Conservation (phyloP, 176 grass and related monocot species). For the Musa itinerans region DNA sequence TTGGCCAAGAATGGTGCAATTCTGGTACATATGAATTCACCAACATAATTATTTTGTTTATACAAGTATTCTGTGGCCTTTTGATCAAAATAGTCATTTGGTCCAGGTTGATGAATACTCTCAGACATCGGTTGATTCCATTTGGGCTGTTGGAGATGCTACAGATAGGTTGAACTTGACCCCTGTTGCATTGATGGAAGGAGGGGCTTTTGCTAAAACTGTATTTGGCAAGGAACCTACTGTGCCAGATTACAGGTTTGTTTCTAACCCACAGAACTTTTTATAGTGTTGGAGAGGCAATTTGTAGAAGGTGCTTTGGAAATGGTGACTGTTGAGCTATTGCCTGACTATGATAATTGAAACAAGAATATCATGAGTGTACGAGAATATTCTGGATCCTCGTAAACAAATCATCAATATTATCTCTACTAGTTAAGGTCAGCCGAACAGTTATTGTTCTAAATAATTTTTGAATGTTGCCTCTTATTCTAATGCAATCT, state of each 20-base stretch:
- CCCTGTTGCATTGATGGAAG: slow-evolving; percentile 83
- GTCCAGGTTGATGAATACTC: slow-evolving; percentile 64
- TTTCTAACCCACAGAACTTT: background rate
- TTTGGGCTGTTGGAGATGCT: slow-evolving; percentile 81
- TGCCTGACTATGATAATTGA: background rate
- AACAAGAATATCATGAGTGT: background rate
- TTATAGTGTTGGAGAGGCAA: background rate
- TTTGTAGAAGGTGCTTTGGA: background rate
- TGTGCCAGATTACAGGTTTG: slow-evolving; percentile 77
- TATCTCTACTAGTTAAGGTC: too few species aligned
- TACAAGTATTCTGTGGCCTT: background rate
- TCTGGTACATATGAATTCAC: slow-evolving; percentile 30
- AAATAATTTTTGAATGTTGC: too few species aligned
- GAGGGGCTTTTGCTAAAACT: slow-evolving; percentile 59
- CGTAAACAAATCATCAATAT: too few species aligned
- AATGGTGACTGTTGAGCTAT: background rate
- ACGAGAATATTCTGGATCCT: too few species aligned
- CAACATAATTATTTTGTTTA: background rate
- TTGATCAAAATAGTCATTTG: background rate
- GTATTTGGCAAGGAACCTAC: slow-evolving; percentile 51
- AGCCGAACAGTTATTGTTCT: too few species aligned
- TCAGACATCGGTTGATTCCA: slow-evolving; percentile 64
- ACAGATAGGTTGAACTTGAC: slow-evolving; percentile 75
- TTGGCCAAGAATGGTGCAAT: slow-evolving; percentile 53
- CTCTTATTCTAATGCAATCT: too few species aligned